Base-by-base conservation (phyloP, 106 monocot genomes). In the Triglochin maritima region DNA sequence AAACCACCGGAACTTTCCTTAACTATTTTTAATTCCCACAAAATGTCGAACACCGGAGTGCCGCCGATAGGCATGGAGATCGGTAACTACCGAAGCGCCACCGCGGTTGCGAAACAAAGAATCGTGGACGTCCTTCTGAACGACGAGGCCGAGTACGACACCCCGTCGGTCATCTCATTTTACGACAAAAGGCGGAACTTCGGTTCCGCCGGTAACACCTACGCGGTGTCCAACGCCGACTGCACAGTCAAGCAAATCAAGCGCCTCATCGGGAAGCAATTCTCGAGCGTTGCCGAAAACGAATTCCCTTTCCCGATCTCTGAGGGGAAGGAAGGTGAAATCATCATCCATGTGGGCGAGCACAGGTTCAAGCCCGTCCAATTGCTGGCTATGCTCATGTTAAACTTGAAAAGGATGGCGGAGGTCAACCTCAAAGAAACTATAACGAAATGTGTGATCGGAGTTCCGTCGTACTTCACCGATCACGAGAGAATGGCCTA, bases 401-500 rank as follows among this genome's bases (percentile, higher is more conserved):
- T 48, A 5, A 55, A 74, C 65, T 17, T 74, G 17, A 90, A 87
- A 72, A 78, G 66, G 47, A 68, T 81, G 59, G 85, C 85, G 2
- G 90, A 87, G 77, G 79, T 60, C 66, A 66, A 60, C 9, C 83
- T 94, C 43, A 74, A 81, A 8, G 15, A 56, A 10, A 9, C 62
- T 4, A 81, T 90, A 47, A 62, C 63, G 2, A 77, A 86, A 13
- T 94, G 85, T 70, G 90, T 94, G 7, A 83, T 94, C 68, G 84
- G 85, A 5, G 74, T 94, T 15, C 94, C 94, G 0, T 81, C 71
- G 46, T 90, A 94, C 79, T 83, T 83, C 74, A 83, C 90, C 17
- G 82, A 90, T 52, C 64, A 66, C 6, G 79, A 90, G 69, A 73
- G 90, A 12, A 64, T 82, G 3, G 71, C 74, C 4, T 94, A 94